These are phyloP conservation scores for Closterium sp. DNA, from an alignment of 139 green algal genomes.

Conservation along the genomic window DNA sequence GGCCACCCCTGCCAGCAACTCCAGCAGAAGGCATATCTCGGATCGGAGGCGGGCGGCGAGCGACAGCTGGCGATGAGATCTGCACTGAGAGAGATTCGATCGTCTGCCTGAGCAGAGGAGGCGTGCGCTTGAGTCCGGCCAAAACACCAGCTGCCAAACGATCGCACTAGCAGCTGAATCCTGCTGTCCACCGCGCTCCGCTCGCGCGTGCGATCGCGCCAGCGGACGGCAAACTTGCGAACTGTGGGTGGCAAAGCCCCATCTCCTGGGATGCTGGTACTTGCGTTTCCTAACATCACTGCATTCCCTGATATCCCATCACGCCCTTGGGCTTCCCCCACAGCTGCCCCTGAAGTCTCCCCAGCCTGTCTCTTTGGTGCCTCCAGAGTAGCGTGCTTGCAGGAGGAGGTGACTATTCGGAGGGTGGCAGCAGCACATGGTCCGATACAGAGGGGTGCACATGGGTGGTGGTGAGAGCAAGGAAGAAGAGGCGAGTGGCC, in stretches of 20 bases:
- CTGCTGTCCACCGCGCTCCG: not conserved
- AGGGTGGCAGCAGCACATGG: not conserved
- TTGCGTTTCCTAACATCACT: not conserved
- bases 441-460: not conserved
- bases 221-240: not conserved
- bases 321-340: not conserved
- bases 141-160: not conserved
- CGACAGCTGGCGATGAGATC: not conserved
- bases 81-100: not conserved
- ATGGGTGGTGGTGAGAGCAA: not conserved
- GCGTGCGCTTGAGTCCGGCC: no score
- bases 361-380: not conserved
- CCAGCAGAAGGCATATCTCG: conserved; percentile 32
- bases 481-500: not conserved
- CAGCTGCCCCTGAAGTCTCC: not conserved
- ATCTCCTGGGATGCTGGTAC: not conserved
- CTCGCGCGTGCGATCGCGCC: not conserved
- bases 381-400: not conserved
- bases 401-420: not conserved
- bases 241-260: not conserved
- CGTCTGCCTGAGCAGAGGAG: no score
- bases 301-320: not conserved
- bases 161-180: not conserved
- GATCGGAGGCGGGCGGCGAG: conserved; percentile 14
- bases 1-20: conserved; percentile 12